Conservation (phyloP, 2,329 filamentous ascomycete genomes). For the Fusarium buxicola region DNA sequence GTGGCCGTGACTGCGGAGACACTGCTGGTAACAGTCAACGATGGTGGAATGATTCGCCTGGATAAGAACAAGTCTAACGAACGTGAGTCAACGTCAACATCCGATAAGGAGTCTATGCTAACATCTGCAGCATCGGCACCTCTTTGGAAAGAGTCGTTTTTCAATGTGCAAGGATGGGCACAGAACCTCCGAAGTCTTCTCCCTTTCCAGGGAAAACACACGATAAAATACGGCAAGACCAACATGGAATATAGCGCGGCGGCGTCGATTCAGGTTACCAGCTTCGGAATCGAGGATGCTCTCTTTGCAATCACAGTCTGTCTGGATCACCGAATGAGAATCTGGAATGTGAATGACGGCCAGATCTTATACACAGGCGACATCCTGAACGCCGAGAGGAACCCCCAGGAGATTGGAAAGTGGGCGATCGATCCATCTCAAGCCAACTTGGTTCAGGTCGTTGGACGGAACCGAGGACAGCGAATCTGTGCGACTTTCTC, state of each 20-base stretch:
- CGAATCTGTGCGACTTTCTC: slow-evolving; percentile 83
- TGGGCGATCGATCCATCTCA: slow-evolving; percentile 85
- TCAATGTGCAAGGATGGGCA: slow-evolving; percentile 79
- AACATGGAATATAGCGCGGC: slow-evolving; percentile 76
- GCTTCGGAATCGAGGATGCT: slow-evolving; percentile 61
- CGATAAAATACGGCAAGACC: slow-evolving; percentile 70
- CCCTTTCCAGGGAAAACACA: slow-evolving; percentile 73
- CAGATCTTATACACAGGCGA: slow-evolving; percentile 82
- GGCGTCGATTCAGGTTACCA: slow-evolving; percentile 69
- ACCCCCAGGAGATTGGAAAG: slow-evolving; percentile 76
- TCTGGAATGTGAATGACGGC: slow-evolving; percentile 89
- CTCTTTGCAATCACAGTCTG: slow-evolving; percentile 81
- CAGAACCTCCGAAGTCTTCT: slow-evolving; percentile 74
- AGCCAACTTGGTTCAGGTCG: slow-evolving; percentile 78
- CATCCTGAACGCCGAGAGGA: slow-evolving; percentile 74
- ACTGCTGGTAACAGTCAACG: slow-evolving; percentile 82
- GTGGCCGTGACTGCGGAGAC: slow-evolving; percentile 78
- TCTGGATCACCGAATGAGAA: slow-evolving; percentile 86
- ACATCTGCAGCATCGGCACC: slow-evolving; percentile 42
- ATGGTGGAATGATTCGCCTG: slow-evolving; percentile 80
- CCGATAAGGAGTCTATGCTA: not conserved
- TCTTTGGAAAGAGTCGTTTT: slow-evolving; percentile 77
- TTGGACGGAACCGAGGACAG: slow-evolving; percentile 67
- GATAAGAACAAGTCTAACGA: slow-evolving; percentile 66
- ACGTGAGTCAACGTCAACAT: slow-evolving; percentile 51